Base-by-base conservation (phyloP, 306 rosid genomes). In the Inga oerstediana region DNA sequence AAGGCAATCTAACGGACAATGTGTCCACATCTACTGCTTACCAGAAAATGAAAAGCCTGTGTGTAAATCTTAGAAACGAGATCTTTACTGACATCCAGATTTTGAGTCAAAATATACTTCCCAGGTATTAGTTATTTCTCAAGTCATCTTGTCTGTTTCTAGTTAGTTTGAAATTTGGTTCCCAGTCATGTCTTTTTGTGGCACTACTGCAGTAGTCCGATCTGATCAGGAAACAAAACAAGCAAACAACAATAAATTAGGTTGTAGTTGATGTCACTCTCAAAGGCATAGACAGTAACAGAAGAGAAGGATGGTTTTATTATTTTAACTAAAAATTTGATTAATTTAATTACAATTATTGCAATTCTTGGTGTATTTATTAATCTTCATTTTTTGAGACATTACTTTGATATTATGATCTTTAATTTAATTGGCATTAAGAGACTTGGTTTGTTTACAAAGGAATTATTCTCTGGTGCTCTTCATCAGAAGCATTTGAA, bases 91-190 rank as follows among this genome's bases (percentile, higher is more conserved):
- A 97, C 84, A 97, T 97, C 81, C 93, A 94, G 86, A 92, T 97
- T 87, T 97, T 92, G 85, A 94, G 90, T 86, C 93, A 88, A 85
- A 92, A 94, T 87, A 90, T 97, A 78, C 99, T 97, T 74, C 99
- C 99, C 41, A 97, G 98, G 99, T 97, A 97, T 77, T 59, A 32
- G 77, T 80, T 30, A 30, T 84, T 30, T 51, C 51, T 76, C 65
- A 72, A 62, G 77, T 66, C 44, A 16, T 78, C 51, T 44, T 80
- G 30, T 75, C n/a, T 69, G 41, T 76, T 54, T 48, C 35, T 41
- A 70, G 67, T 73, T 58, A 49, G 75, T 48, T 75, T 41, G 58
- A 41, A 82, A 10, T 82, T 13, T 51, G 34, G 58, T 22, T 54
- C 30, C 6, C 52, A 62, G 30, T 62, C 65, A 34, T 74, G 79